Evolutionary conservation across 306 rosid species (phyloP).

Genomic region (Malus fusca): DNA sequence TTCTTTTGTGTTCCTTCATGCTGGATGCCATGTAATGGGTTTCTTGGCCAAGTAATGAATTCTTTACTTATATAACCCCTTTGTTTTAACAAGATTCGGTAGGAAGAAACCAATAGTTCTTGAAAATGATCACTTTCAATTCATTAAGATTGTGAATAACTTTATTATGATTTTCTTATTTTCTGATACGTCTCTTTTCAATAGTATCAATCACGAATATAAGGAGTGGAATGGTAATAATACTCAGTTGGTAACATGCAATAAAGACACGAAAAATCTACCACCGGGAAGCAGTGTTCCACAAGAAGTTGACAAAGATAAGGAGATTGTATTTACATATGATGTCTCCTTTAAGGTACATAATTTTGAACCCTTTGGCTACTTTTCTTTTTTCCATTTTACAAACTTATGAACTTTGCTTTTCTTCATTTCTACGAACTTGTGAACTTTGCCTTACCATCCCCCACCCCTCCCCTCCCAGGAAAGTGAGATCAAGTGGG

Average conservation of each 20-base stretch:
- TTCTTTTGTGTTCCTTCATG: neutral
- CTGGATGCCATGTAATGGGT: neutral
- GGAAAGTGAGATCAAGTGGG: constrained; percentile 98
- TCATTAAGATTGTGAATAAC: constrained; percentile 8
- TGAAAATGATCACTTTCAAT: neutral
- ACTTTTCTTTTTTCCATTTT: neutral
- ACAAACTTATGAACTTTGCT: constrained; percentile 12
- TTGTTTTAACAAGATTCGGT: neutral
- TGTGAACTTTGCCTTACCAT: constrained; percentile 3
- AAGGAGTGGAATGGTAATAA: constrained; percentile 78
- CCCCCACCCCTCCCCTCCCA: neutral
- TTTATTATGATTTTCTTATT: neutral
- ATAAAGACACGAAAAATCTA: constrained; percentile 79
- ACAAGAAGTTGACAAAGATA: constrained; percentile 77
- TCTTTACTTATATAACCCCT: neutral
- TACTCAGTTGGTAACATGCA: constrained; percentile 82
- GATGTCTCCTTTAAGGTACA: constrained; percentile 93
- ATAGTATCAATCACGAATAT: constrained; percentile 81
- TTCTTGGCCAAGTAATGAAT: neutral
- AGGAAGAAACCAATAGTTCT: neutral
- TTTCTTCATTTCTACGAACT: neutral
- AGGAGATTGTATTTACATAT: constrained; percentile 80
- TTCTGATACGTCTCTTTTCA: constrained; percentile 6
- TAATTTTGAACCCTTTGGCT: constrained; percentile 7
- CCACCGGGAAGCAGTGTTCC: constrained; percentile 82